Evolutionary conservation across 306 rosid species (phyloP).

Genomic region (Pterocarpus santalinus): DNA sequence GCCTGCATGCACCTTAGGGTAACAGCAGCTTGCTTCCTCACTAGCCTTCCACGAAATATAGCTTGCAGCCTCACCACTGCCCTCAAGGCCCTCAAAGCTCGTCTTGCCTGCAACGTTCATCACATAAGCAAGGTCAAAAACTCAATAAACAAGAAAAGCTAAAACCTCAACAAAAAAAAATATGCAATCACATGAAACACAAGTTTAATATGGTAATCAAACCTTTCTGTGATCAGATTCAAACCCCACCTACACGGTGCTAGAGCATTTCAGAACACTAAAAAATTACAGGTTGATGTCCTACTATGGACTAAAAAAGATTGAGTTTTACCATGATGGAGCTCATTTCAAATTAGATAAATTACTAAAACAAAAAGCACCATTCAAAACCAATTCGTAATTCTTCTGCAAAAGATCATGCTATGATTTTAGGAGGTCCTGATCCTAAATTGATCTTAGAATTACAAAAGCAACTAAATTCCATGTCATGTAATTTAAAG

Average conservation of each 20-base stretch:
- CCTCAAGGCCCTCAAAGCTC: constrained; percentile 82
- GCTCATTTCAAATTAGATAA: constrained; percentile 20
- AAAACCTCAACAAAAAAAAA: neutral
- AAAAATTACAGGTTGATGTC: neutral
- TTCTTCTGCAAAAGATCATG: neutral
- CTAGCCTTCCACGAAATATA: constrained; percentile 82
- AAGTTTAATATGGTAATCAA: neutral
- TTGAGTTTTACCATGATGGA: neutral
- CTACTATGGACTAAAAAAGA: neutral
- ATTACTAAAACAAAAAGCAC: neutral
- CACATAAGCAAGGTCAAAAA: neutral
- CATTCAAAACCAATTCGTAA: neutral
- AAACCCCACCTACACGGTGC: neutral
- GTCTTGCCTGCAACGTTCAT: constrained; percentile 66
- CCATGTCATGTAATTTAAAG: neutral
- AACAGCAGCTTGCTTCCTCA: constrained; percentile 90
- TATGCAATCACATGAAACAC: constrained; percentile 9
- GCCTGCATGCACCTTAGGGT: constrained; percentile 97
- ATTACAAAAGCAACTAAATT: neutral
- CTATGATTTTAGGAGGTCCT: neutral
- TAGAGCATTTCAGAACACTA: constrained; percentile 14
- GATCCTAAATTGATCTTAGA: neutral
- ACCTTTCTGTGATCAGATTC: neutral
- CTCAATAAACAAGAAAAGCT: neutral
- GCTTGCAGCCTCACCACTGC: constrained; percentile 97